Evolutionary conservation across 768 basidiomycete species (phyloP), one percentile per base, ranked within the genome.

Genomic region (Kwoniella sp.): DNA sequence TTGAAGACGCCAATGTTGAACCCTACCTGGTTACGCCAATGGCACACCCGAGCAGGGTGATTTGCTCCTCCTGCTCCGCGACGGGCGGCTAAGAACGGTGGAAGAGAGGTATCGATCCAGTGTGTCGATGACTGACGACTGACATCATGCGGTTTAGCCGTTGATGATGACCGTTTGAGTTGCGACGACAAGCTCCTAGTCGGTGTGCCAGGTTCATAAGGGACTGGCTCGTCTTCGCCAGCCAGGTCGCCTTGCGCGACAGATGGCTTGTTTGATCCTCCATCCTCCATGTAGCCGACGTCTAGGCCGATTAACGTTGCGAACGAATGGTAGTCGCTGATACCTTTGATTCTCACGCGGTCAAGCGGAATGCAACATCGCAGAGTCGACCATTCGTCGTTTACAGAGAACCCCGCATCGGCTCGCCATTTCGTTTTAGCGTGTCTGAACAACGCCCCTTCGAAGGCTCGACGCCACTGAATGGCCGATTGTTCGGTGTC

Each of bases 401-500:
- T 12, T 37, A 58, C 1, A 24, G 24, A 30, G 50, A 29, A 26
- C 22, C 54, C 36, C 10, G 33, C 30, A n/a, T 48, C 24, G 8
- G 21, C n/a, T 4, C 63, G 50, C 75, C 68, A 78, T 25, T 54
- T 48, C 2, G 63, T 19, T 30, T 75, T 67, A 19, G 69, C 70
- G 30, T 73, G 66, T 10, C 74, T 72, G 70, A 72, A 79, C 25
- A 79, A 50, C 13, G 72, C 75, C 3, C 67, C 63, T 44, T 79
- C 73, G 33, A 79, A 63, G 13, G 68, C 54, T 29, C 78, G 60
- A 17, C 77, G 73, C 78, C 78, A 79, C 24, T 72, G 71, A 3
- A 69, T 57, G 2, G 77, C 77, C 7, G 73, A 73, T 64, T 79
- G 68, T 62, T 83, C 81, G 0, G 86, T 88, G 67, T 87, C 87